Evolutionary conservation across 1,139 yeast species (phyloP).

Genomic region (Ogataea hybrid): DNA sequence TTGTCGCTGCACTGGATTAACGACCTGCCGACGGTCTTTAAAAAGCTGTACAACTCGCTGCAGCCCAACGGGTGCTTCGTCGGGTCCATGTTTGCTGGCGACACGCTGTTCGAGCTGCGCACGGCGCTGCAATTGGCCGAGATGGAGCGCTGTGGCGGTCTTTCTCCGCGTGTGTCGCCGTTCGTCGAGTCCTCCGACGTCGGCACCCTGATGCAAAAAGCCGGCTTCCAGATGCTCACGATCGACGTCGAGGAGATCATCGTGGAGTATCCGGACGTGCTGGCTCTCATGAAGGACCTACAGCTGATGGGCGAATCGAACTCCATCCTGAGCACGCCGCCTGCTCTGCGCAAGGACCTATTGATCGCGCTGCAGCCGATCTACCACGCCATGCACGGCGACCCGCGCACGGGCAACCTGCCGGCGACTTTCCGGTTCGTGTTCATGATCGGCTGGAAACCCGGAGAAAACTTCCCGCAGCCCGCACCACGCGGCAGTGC

Average conservation of each 20-base stretch:
- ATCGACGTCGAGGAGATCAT: slow-evolving; percentile 83
- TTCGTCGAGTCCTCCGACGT: slow-evolving; percentile 76
- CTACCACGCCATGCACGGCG: slow-evolving; percentile 70
- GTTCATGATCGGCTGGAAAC: slow-evolving; percentile 90
- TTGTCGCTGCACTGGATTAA: slow-evolving; percentile 83
- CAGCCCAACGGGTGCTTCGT: slow-evolving; percentile 82
- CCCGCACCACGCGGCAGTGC: slow-evolving; percentile 75
- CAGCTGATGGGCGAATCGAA: slow-evolving; percentile 87
- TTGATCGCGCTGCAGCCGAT: slow-evolving; percentile 75
- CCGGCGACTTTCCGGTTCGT: slow-evolving; percentile 73
- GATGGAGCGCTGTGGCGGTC: slow-evolving; percentile 73
- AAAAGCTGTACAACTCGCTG: slow-evolving; percentile 56
- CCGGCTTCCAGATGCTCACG: slow-evolving; percentile 77
- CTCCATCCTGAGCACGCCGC: slow-evolving; percentile 58
- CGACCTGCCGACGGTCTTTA: slow-evolving; percentile 66
- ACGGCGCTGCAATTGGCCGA: slow-evolving; percentile 82
- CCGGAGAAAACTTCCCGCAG: slow-evolving; percentile 60
- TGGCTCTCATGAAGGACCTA: slow-evolving; percentile 65
- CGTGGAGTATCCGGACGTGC: slow-evolving; percentile 77
- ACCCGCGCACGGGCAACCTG: slow-evolving; percentile 42
- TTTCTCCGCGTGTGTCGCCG: slow-evolving; percentile 80
- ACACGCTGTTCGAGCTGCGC: slow-evolving; percentile 75
- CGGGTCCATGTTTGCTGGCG: slow-evolving; percentile 86
- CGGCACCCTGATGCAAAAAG: slow-evolving; percentile 68
- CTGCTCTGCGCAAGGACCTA: slow-evolving; percentile 59